A percentile compares a stretch with the other conserved stretches of the same genome.
Conservation (phyloP, 495 filamentous ascomycete genomes). For the Schizothecium vesticola region DNA sequence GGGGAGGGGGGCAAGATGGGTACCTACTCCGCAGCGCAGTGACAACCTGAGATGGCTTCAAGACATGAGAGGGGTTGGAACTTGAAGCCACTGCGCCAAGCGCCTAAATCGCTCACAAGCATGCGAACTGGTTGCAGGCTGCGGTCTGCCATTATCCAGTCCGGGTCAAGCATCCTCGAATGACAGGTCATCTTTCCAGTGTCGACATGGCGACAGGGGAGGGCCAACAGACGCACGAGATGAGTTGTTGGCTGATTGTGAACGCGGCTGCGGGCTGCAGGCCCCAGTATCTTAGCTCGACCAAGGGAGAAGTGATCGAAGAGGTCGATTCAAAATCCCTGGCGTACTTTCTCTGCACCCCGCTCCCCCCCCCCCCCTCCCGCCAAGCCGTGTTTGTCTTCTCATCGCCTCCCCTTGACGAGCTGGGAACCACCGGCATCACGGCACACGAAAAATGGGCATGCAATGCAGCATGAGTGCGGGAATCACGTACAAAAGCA, state of each 20-base stretch:
- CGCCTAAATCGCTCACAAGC: background rate
- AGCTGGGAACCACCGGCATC: background rate
- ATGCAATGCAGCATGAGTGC: background rate
- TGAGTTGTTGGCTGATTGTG: background rate
- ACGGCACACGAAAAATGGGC: background rate
- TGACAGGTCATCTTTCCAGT: background rate
- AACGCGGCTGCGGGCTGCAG: background rate
- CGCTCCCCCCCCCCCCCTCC: too few species aligned
- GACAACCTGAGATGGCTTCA: background rate
- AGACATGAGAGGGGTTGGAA: background rate
- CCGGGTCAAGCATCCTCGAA: background rate
- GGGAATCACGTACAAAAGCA: background rate
- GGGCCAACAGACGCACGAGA: background rate
- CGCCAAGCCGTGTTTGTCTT: background rate
- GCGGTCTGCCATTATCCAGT: background rate
- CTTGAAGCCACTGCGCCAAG: background rate
- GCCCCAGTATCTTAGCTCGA: background rate
- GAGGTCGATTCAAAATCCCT: background rate
- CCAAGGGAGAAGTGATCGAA: background rate
- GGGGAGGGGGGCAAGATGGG: too few species aligned
- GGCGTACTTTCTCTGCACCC: background rate
- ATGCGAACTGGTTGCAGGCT: background rate
- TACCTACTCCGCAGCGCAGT: too few species aligned
- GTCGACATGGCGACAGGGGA: background rate
- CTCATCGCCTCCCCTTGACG: background rate